Evolutionary conservation across 2,329 filamentous ascomycete species (phyloP).

Genomic region (Corynespora cassiicola): DNA sequence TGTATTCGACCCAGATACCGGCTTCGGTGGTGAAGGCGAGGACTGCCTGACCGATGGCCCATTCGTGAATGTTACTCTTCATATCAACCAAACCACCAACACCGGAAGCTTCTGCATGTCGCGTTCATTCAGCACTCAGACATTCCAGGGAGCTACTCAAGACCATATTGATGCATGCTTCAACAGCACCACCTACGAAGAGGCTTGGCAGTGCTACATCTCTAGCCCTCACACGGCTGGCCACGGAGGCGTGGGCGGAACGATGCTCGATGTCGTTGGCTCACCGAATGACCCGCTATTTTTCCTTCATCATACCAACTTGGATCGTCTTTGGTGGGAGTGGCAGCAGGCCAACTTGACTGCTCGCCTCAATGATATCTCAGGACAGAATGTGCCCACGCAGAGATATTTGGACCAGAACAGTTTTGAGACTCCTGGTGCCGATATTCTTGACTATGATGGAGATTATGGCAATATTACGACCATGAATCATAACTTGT

Average conservation of each 20-base stretch:
- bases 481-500: slow-evolving; percentile 15
- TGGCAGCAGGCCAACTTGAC: slow-evolving; percentile 49
- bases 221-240: slow-evolving; percentile 8
- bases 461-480: slow-evolving; percentile 12
- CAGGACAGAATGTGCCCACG: slow-evolving; percentile 7
- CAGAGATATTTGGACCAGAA: slow-evolving; percentile 5
- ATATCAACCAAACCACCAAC: slow-evolving; percentile 29
- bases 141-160: slow-evolving; percentile 6
- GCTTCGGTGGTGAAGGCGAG: slow-evolving; percentile 13
- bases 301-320: slow-evolving; percentile 43
- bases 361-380: slow-evolving; percentile 8
- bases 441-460: slow-evolving; percentile 10
- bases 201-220: slow-evolving; percentile 9
- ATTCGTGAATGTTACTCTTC: slow-evolving; percentile 42
- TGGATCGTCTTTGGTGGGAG: slow-evolving; percentile 53
- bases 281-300: slow-evolving; percentile 36
- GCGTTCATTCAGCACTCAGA: slow-evolving; percentile 1
- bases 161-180: slow-evolving; percentile 5
- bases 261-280: slow-evolving; percentile 9
- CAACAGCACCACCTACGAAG: slow-evolving; percentile 6
- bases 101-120: slow-evolving; percentile 7
- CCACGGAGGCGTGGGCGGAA: slow-evolving; percentile 9
- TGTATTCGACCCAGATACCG: slow-evolving; percentile 11
- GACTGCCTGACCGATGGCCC: slow-evolving; percentile 44
- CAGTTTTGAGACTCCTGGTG: slow-evolving; percentile 4